Evolutionary conservation across 495 filamentous ascomycete genomes (phyloP), one percentile per base, ranked within the genome.

Genomic region (Sporormia fimetaria): DNA sequence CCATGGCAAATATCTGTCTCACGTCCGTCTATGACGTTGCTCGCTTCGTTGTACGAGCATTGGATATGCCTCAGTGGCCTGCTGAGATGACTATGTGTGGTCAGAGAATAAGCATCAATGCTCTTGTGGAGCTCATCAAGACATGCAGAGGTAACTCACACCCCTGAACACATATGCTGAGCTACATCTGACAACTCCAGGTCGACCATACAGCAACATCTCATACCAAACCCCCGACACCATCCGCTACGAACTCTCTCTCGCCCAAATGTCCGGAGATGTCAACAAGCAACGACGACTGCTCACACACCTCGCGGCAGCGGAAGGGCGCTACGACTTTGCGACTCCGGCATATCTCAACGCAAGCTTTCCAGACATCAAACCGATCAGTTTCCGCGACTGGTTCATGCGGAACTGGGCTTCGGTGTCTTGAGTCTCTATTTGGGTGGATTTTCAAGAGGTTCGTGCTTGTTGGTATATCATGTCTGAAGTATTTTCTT

Each of bases 1-100:
- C 67, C 9, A 61, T 66, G 3, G 69, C 73, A 1, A 62, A 57
- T 6, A 58, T 83, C n/a, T 73, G 68, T 41, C 61, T 86, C 61
- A 84, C 77, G 4, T 75, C 79, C 3, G 75, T 71, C 8, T 62
- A 70, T 45, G 80, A 86, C 42, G 72, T 83, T 21, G 80, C 65
- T 12, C 66, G 65, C 30, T 83, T 80, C 52, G 66, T 86, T 26
- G 76, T 74, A 2, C 66, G 70, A 17, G 73, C 79, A 2, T 51
- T 83, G 18, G 74, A 72, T 3, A 61, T 76, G 24, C 63, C 62
- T 6, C 60, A 58, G 24, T 85, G 81, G 81, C 80, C 78, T 5
- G 55, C 58, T n/a, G 78, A 83, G 47, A 69, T 76, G 33, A 63
- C 67, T 35, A 75, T 85, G 69, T 62, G 65, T 33, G 80, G 78